Base-by-base conservation (phyloP, 441 rosid species). In the Adansonia gregorii region DNA sequence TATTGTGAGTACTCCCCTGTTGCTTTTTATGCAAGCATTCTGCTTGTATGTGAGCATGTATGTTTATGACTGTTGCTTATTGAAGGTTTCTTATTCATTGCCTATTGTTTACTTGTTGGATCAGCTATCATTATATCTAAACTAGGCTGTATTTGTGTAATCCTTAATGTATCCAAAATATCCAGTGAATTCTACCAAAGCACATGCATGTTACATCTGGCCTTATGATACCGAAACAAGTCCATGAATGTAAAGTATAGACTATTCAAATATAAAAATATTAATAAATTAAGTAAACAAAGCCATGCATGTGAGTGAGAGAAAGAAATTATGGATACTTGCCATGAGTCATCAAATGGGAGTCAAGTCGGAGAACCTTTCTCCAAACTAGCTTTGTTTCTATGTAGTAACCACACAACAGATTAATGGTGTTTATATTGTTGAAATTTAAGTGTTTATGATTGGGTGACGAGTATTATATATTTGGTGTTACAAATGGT, bases 1-100 rank as follows among this genome's bases (percentile, higher is more conserved):
- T 49, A 90, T 91, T 67, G 93, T 90, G 35, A 22, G 49, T 86
- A 22, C 72, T 27, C 70, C 27, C 60, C 58, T 46, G 2, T 78
- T 76, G n/a, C 45, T 79, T 54, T 52, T 3, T 8, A 69, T 78
- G 68, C 55, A 46, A 61, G 55, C 8, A 20, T 68, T 75, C 1
- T 43, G 46, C 7, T 24, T 77, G 65, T 45, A 48, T 68, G 43
- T 80, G 60, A 31, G 19, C 35, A 27, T 59, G 65, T 64, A 27
- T 79, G 86, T 27, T 71, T 2, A 77, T 17, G 61, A 17, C 66
- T 17, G 8, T 69, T 12, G 27, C 49, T 46, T 46, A 9, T 4
- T 46, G 17, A 49, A 12, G 22, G 31, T 27, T 24, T 45, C 52
- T 61, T 19, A 22, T 43, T 52, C 2, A 15, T 59, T 63, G 35